phyloP scores from a whole-genome alignment of 1,284 basidiomycete species.

The Ceratobasidium sp. region DNA sequence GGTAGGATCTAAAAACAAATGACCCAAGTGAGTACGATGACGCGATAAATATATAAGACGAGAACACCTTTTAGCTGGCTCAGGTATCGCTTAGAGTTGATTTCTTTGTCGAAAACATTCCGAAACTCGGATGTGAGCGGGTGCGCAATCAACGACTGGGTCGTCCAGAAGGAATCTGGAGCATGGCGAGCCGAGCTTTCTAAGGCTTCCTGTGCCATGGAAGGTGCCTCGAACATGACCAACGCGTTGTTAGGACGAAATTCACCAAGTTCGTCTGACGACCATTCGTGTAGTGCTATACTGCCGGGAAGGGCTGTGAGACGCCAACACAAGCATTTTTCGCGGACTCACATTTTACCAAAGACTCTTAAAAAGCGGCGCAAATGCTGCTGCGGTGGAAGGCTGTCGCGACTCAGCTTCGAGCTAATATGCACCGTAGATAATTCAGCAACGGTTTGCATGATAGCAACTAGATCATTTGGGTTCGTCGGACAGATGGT shows the following conservation, averaged over 20 bases:
- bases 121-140: slow-evolving; percentile 5
- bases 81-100: not conserved
- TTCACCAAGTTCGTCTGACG: not conserved
- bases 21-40: not conserved
- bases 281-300: slow-evolving; percentile 34
- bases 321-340: slow-evolving; percentile 8
- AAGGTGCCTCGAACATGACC: slow-evolving; percentile 23
- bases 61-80: not conserved
- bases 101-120: slow-evolving; percentile 4
- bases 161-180: slow-evolving; percentile 27
- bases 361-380: slow-evolving; percentile 21
- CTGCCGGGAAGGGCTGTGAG: not conserved
- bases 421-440: slow-evolving; percentile 32
- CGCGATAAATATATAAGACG: not conserved
- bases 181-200: not conserved
- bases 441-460: slow-evolving; percentile 14
- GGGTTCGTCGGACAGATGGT: not conserved
- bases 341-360: slow-evolving; percentile 27
- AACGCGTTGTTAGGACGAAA: slow-evolving; percentile 27
- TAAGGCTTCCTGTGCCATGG: not conserved
- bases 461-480: not conserved
- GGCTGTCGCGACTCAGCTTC: not conserved
- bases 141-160: slow-evolving; percentile 30
- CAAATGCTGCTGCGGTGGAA: slow-evolving; percentile 28
- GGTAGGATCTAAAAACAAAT: not conserved